These are phyloP conservation scores for Geranium incanum DNA, from an alignment of 441 rosid genomes.

Conservation along the genomic window DNA sequence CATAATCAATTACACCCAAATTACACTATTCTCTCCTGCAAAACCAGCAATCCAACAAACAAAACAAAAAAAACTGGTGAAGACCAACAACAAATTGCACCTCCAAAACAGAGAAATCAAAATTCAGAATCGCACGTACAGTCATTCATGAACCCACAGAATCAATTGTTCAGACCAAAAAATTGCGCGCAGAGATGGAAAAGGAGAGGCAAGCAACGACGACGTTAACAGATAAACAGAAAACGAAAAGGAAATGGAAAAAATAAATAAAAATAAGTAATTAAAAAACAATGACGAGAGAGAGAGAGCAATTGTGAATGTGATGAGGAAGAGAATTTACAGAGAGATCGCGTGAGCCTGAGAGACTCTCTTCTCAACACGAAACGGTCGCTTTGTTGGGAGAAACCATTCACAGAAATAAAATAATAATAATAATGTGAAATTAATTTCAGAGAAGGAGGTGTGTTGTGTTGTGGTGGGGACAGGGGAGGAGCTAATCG, in stretches of 20 bases:
- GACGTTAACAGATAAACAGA: background rate
- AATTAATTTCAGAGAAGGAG: background rate
- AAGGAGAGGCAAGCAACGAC: conserved; percentile 2
- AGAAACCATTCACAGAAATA: background rate
- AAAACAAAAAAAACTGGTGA: background rate
- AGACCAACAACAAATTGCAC: background rate
- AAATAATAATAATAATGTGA: background rate
- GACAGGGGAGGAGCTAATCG: conserved; percentile 1
- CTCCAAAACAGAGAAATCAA: background rate
- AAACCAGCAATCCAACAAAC: conserved; percentile 2
- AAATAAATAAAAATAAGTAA: background rate
- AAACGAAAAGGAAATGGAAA: background rate
- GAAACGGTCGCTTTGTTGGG: conserved; percentile 5
- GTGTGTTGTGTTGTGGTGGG: conserved; percentile 5
- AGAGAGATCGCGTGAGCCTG: conserved; percentile 10
- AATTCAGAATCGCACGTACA: background rate
- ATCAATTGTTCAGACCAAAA: background rate
- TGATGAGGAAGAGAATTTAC: background rate
- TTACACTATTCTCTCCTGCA: background rate
- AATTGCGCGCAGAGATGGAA: background rate
- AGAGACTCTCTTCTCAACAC: background rate
- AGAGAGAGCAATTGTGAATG: background rate
- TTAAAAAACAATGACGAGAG: background rate
- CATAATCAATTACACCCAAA: conserved; percentile 1
- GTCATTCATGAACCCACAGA: background rate